Base-by-base conservation (phyloP, 2,329 filamentous ascomycete genomes). In the Colletotrichum noveboracense region DNA sequence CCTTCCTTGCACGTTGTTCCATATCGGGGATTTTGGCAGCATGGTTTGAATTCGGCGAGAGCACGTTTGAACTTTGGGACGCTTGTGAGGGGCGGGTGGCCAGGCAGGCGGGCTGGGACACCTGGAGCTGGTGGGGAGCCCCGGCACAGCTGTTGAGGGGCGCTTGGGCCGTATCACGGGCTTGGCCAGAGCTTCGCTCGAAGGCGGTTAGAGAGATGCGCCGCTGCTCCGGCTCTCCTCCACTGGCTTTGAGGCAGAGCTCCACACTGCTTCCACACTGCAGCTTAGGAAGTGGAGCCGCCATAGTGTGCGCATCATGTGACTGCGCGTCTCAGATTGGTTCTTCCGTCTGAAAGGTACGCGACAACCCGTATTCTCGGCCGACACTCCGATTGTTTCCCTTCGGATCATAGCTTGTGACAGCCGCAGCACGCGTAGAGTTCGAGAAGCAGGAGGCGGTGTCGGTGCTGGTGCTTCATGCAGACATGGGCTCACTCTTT, bases 401-500 rank as follows among this genome's bases (percentile, higher is more conserved):
- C 36, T 28, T 58, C 38, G 48, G 36, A 58, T 18, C 24, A 43
- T 34, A 26, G 66, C 52, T 36, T 43, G 65, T 38, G 43, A 67
- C 10, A 38, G 48, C 48, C 16, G 30, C 65, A 32, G n/a, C 43
- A 36, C 28, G 34, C n/a, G 61, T 21, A 64, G 38, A 55, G 43
- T 32, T 38, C 18, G 21, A 60, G 8, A 21, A 24, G 14, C 13
- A 10, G 12, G 24, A 65, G 38, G 56, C n/a, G 36, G 32, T 43
- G 24, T 34, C 62, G 43, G 43, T 52, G n/a, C 43, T 52, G 43
- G 43, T 52, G 43, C 43, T 52, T 52, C 43, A 52, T 30, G 52
- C 32, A 32, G 32, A 34, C 28, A 87, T 87, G 84, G 76, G 80
- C 4, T 80, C 84, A 7, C 80, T 89, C 18, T 91, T 92, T 80